These are phyloP conservation scores for Pyrus bretschneideri DNA, from an alignment of 306 rosid genomes.

Conservation along the genomic window DNA sequence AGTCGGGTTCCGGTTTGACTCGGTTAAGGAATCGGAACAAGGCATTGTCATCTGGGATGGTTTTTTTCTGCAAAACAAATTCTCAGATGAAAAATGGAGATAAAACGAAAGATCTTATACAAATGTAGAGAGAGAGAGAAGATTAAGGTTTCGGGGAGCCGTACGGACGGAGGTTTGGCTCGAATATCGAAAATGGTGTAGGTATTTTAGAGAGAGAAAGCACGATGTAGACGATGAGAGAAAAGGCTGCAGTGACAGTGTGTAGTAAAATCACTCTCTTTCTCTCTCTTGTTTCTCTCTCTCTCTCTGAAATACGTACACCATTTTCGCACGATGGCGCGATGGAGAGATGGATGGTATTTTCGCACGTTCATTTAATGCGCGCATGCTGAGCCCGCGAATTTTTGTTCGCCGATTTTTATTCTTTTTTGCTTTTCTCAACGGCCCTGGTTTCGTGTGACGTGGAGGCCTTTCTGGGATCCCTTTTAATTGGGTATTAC, in stretches of 20 bases:
- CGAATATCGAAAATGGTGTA: background rate
- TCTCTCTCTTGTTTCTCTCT: background rate
- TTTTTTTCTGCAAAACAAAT: background rate
- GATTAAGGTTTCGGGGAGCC: background rate
- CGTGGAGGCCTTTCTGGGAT: background rate
- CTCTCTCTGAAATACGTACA: background rate
- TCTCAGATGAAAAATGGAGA: background rate
- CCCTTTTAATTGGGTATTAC: too few relatives aligned
- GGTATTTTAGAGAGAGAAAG: slow-evolving; percentile 2
- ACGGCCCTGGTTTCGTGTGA: background rate
- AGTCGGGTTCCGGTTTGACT: slow-evolving; percentile 18
- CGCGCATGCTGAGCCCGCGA: background rate
- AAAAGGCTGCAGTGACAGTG: background rate
- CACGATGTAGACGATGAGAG: background rate
- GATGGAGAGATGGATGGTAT: background rate
- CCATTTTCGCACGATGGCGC: too few relatives aligned
- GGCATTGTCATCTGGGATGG: slow-evolving; percentile 17
- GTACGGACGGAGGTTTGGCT: background rate
- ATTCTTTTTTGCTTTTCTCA: background rate
- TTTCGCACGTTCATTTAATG: background rate
- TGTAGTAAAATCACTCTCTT: background rate
- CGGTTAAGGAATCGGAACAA: slow-evolving; percentile 25
- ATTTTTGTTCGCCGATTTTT: background rate
- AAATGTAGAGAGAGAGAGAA: background rate
- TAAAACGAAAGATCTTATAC: background rate